phyloP scores from a whole-genome alignment of 2,329 filamentous ascomycete genomes.

The Corniculantispora saksenae region DNA sequence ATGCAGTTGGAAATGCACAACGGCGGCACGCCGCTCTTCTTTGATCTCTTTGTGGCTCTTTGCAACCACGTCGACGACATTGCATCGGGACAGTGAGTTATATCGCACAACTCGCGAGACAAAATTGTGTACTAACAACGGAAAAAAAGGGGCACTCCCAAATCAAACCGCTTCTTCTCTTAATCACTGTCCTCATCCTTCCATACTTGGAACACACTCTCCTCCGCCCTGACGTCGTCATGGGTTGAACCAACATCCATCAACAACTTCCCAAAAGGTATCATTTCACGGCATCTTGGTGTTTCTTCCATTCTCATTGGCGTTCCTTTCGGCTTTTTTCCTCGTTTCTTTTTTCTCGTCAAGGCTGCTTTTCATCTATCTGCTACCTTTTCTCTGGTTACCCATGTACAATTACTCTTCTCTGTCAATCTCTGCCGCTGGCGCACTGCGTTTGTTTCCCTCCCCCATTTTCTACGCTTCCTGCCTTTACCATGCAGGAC shows the following conservation, averaged over 20 bases:
- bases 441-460: background rate
- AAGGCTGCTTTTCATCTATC: background rate
- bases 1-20: constrained; percentile 95
- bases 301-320: constrained; percentile 14
- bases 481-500: background rate
- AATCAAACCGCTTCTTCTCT: constrained; percentile 48
- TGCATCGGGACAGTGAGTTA: constrained; percentile 55
- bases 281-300: constrained; percentile 15
- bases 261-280: background rate
- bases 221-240: background rate
- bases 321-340: constrained; percentile 11
- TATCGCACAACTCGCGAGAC: too few species aligned
- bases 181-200: background rate
- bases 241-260: background rate
- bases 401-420: constrained; percentile 39
- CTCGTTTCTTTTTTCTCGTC: constrained; percentile 9
- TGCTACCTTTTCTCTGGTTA: constrained; percentile 19
- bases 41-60: constrained; percentile 90
- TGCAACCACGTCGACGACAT: constrained; percentile 84
- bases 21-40: constrained; percentile 81
- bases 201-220: background rate
- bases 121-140: background rate
- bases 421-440: constrained; percentile 17
- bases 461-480: constrained; percentile 3
- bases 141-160: constrained; percentile 40